phyloP scores from a whole-genome alignment of 2,329 filamentous ascomycete species.

The Diaporthe ilicicola region DNA sequence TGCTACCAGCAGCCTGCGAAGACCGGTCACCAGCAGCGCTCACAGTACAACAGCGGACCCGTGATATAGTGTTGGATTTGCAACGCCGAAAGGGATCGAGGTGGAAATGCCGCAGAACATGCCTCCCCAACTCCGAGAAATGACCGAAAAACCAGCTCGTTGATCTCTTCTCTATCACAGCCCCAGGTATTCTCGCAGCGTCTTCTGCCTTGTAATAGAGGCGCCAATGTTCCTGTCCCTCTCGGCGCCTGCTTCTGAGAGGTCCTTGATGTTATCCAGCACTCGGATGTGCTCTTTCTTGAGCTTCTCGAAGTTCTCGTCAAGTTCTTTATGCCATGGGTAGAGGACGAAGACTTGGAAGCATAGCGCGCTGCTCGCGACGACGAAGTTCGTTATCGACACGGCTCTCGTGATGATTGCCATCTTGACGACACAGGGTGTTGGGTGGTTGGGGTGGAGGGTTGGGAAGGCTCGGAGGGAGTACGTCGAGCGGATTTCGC shows the following conservation, averaged over 20 bases:
- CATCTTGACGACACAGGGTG: slow-evolving; percentile 8
- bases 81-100: neutral
- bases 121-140: slow-evolving; percentile 14
- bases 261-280: slow-evolving; percentile 38
- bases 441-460: neutral
- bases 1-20: neutral
- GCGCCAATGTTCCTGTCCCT: slow-evolving; percentile 15
- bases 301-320: slow-evolving; percentile 67
- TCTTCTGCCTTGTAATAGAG: slow-evolving; percentile 12
- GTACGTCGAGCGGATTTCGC: neutral
- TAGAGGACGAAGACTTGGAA: slow-evolving; percentile 77
- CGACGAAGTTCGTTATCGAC: slow-evolving; percentile 71
- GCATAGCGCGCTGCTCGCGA: slow-evolving; percentile 69
- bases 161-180: neutral
- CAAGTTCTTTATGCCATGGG: slow-evolving; percentile 74
- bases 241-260: slow-evolving; percentile 6
- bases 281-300: slow-evolving; percentile 64
- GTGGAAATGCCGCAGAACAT: slow-evolving; percentile 10
- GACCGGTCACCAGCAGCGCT: neutral
- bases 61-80: neutral
- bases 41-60: neutral
- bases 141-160: neutral
- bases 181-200: slow-evolving; percentile 7
- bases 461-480: neutral
- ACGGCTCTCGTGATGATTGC: slow-evolving; percentile 52